Evolutionary conservation across 139 green algal genomes (phyloP), one percentile per base, ranked within the genome.

Genomic region (Eudorina sp.): DNA sequence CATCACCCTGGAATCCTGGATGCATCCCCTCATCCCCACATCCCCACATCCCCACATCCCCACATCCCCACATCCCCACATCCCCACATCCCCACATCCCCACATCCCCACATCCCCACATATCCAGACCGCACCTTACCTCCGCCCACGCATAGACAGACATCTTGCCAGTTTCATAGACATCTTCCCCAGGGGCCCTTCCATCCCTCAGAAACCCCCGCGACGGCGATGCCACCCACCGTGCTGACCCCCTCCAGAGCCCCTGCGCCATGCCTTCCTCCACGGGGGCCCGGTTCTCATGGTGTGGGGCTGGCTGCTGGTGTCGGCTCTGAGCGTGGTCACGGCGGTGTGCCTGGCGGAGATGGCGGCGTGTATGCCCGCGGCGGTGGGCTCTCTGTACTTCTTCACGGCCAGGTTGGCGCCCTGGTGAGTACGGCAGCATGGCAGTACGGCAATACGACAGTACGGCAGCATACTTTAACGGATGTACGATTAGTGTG

Each of bases 301-400:
- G 53, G 36, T 53, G 53, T 84, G 76, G 45, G 45, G 13, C 4
- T 62, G 73, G 73, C 18, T 70, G 36, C 53, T 1, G 1, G 36
- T 36, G 23, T 53, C 21, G 0, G 34, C 14, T 6, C 53, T 84
- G 48, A 83, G 68, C 75, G 4, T 68, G 18, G 19, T 48, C 31
- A 66, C 48, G 4, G n/a, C 75, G 34, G 31, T 68, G 48, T 83
- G 75, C 34, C 75, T 83, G 48, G 51, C 75, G 25, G 75, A 83
- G 75, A 41, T 83, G 75, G 75, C 75, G 18, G 31, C 75, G 11
- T 69, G 75, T 48, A 83, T 83, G 75, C 75, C 75, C 18, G 75
- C 75, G 34, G 75, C 75, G 11, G 53, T 83, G 5, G 75, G 75
- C 48, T 51, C 31, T 8, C 31, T 83, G 2, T 83, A 83, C 75